These are phyloP conservation scores for Aureobasidium sp. DNA, from an alignment of 2,329 filamentous ascomycete genomes.

Conservation along the genomic window DNA sequence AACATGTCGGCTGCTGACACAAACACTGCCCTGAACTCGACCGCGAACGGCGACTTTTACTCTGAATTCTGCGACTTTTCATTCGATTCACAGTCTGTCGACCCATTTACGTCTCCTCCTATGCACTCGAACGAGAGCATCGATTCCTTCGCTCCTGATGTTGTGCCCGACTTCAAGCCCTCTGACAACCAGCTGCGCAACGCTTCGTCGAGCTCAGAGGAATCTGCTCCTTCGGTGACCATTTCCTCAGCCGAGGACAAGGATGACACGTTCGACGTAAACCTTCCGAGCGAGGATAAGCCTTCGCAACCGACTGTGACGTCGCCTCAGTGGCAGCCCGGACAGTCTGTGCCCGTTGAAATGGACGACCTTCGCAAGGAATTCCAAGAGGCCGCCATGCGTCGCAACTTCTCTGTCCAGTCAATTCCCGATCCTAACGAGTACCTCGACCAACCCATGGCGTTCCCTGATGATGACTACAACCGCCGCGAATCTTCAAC, in stretches of 20 bases:
- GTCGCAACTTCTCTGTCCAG: slow-evolving; percentile 14
- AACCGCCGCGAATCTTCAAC: slow-evolving; percentile 25
- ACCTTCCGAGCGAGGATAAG: neutral
- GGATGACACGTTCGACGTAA: neutral
- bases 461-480: slow-evolving; percentile 25
- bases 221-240: slow-evolving; percentile 3
- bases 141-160: slow-evolving; percentile 5
- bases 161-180: neutral
- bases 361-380: slow-evolving; percentile 26
- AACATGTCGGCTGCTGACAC: neutral
- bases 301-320: slow-evolving; percentile 15
- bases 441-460: slow-evolving; percentile 25
- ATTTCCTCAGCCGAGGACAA: slow-evolving; percentile 10
- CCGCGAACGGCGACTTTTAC: slow-evolving; percentile 11
- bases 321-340: slow-evolving; percentile 28
- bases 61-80: slow-evolving; percentile 14
- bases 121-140: neutral
- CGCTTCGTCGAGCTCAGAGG: slow-evolving; percentile 6
- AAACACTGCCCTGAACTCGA: neutral
- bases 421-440: slow-evolving; percentile 4
- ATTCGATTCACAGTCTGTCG: neutral
- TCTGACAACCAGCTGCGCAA: neutral
- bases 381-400: slow-evolving; percentile 24
- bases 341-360: slow-evolving; percentile 30
- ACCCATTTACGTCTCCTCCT: slow-evolving; percentile 3